A percentile compares a stretch with the other conserved stretches of the same genome.
Evolutionary conservation across 2,329 filamentous ascomycete species (phyloP).

Genomic region (Tolypocladium pustulatum): DNA sequence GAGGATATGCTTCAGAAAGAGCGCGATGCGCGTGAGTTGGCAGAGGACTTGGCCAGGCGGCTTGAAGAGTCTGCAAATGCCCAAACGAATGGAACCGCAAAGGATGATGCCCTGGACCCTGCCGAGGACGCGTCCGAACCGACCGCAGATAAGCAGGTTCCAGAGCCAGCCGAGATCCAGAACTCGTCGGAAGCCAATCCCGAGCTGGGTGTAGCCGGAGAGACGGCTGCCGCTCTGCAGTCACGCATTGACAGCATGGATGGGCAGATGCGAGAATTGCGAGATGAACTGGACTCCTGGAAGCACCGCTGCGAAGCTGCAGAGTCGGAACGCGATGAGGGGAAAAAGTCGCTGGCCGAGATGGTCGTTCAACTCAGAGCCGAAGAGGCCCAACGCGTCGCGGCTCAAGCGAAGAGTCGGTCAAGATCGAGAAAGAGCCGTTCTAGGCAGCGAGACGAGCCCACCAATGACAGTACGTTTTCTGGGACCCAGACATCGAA

Average conservation of each 20-base stretch:
- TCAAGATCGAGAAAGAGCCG: constrained; percentile 20
- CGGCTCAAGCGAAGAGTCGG: constrained; percentile 28
- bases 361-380: constrained; percentile 80
- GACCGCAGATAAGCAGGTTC: background rate
- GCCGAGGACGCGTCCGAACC: constrained; percentile 5
- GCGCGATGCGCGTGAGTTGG: constrained; percentile 67
- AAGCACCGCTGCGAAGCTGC: constrained; percentile 68
- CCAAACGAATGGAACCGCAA: constrained; percentile 18
- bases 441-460: constrained; percentile 7
- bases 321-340: constrained; percentile 63
- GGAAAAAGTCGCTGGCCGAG: constrained; percentile 67
- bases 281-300: constrained; percentile 68
- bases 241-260: constrained; percentile 66
- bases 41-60: constrained; percentile 69
- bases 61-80: constrained; percentile 45
- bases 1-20: constrained; percentile 68
- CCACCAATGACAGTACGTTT: constrained; percentile 8
- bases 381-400: constrained; percentile 41
- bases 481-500: background rate
- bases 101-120: constrained; percentile 11
- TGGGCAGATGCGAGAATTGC: constrained; percentile 70
- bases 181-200: constrained; percentile 3
- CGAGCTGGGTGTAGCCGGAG: constrained; percentile 6
- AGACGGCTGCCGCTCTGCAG: constrained; percentile 34
- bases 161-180: constrained; percentile 7